A percentile compares a stretch with the other conserved stretches of the same genome.
Evolutionary conservation across 805 yeast genomes (phyloP).

Genomic region (Saccharomycodes ludwigii): DNA sequence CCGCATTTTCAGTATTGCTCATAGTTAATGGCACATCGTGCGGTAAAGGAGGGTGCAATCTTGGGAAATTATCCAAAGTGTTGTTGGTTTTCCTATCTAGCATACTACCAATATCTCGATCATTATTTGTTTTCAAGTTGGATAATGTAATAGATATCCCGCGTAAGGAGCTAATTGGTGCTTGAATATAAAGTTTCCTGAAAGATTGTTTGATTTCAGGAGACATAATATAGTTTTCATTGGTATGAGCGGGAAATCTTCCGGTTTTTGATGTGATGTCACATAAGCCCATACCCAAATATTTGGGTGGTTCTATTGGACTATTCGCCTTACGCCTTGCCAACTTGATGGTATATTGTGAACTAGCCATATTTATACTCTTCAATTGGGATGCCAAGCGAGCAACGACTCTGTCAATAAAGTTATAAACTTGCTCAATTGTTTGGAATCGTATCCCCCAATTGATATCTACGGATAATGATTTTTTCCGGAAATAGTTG

Average conservation of each 20-base stretch:
- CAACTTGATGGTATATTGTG: constrained; percentile 50
- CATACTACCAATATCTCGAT: too few species aligned
- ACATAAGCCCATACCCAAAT: constrained; percentile 75
- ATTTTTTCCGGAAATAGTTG: constrained; percentile 44
- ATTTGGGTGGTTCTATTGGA: constrained; percentile 66
- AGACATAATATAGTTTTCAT: constrained; percentile 46
- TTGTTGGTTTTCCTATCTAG: too few species aligned
- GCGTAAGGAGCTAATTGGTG: not conserved
- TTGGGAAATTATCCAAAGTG: too few species aligned
- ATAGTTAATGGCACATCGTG: too few species aligned
- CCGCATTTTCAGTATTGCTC: too few species aligned
- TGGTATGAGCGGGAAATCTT: constrained; percentile 47
- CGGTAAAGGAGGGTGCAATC: too few species aligned
- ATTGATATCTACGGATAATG: constrained; percentile 78
- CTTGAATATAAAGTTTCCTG: constrained; percentile 18
- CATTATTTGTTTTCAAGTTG: too few species aligned
- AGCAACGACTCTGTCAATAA: constrained; percentile 41
- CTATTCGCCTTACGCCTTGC: constrained; percentile 55
- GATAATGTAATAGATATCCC: too few species aligned
- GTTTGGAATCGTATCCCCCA: constrained; percentile 76
- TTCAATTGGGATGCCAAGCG: constrained; percentile 48
- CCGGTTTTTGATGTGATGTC: constrained; percentile 49
- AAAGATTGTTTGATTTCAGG: constrained; percentile 46
- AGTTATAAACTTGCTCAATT: constrained; percentile 48
- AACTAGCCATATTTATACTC: constrained; percentile 36